Conservation (phyloP, 495 filamentous ascomycete genomes). For the Annulohypoxylon moriforme region DNA sequence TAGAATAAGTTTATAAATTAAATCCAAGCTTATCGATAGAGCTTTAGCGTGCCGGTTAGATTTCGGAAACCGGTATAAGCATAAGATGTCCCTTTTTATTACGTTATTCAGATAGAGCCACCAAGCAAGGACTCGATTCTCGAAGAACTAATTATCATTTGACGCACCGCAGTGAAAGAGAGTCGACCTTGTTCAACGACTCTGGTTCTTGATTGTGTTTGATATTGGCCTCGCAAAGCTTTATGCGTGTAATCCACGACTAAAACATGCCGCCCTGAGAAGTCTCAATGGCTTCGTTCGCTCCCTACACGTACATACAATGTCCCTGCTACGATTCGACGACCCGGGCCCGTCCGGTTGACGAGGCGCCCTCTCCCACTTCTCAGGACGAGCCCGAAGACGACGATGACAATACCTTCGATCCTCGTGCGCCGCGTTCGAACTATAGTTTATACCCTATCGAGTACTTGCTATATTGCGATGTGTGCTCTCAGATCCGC, state of each 20-base stretch:
- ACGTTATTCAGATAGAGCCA: not conserved
- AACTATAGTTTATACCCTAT: conserved; percentile 92
- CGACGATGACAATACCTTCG: conserved; percentile 84
- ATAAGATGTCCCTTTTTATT: not conserved
- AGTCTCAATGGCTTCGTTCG: conserved; percentile 74
- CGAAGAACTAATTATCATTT: not conserved
- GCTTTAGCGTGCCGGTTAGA: not conserved
- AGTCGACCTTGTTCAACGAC: not conserved
- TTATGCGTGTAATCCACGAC: conserved; percentile 3
- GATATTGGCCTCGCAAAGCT: conserved; percentile 3
- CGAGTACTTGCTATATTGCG: conserved; percentile 94
- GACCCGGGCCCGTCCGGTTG: conserved; percentile 55
- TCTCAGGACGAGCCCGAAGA: conserved; percentile 62
- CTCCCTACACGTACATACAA: conserved; percentile 91
- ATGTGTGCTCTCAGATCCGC: conserved; percentile 94
- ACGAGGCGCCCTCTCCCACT: conserved; percentile 52
- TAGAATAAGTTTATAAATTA: too few relatives aligned
- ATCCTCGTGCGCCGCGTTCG: conserved; percentile 83
- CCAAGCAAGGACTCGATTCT: not conserved
- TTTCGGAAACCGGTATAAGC: not conserved
- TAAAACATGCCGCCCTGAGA: conserved; percentile 44
- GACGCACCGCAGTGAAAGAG: not conserved
- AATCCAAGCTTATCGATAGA: conserved; percentile 27
- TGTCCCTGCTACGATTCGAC: conserved; percentile 84
- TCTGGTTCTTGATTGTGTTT: not conserved